Evolutionary conservation across 495 filamentous ascomycete genomes (phyloP).

Genomic region (Neurospora tetrasperma): DNA sequence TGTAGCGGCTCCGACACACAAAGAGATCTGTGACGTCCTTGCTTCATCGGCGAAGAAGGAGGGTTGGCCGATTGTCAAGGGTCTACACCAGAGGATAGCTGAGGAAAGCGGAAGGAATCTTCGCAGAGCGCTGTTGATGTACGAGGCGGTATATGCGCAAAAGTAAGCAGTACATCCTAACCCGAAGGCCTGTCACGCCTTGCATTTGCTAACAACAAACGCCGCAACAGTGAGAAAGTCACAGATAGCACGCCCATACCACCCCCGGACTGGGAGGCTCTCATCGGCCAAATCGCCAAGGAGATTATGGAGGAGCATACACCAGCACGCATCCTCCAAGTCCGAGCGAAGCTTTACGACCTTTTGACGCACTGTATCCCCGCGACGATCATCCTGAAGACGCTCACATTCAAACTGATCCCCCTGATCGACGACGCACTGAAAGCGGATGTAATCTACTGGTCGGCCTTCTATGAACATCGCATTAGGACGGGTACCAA

Average conservation of each 20-base stretch:
- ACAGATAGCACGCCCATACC: slow-evolving; percentile 81
- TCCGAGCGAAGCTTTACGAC: slow-evolving; percentile 89
- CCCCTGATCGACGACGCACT: slow-evolving; percentile 74
- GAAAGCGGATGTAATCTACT: slow-evolving; percentile 86
- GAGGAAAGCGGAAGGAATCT: slow-evolving; percentile 88
- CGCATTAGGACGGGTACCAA: slow-evolving; percentile 83
- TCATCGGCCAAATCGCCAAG: slow-evolving; percentile 76
- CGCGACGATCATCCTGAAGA: slow-evolving; percentile 83
- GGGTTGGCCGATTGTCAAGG: slow-evolving; percentile 58
- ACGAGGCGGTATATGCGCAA: slow-evolving; percentile 90
- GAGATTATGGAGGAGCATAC: slow-evolving; percentile 89
- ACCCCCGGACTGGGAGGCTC: slow-evolving; percentile 89
- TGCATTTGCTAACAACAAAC: slow-evolving; percentile 5
- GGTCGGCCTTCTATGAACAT: slow-evolving; percentile 96
- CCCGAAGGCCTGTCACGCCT: neutral
- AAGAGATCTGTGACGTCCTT: slow-evolving; percentile 72
- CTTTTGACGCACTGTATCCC: slow-evolving; percentile 95
- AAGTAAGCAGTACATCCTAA: slow-evolving; percentile 51
- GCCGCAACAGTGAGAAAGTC: slow-evolving; percentile 64
- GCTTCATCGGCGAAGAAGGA: slow-evolving; percentile 65
- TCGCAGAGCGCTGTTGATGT: slow-evolving; percentile 83
- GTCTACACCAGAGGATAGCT: slow-evolving; percentile 72
- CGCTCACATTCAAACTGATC: slow-evolving; percentile 86
- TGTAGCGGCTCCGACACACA: slow-evolving; percentile 79
- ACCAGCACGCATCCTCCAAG: slow-evolving; percentile 72